A percentile compares a stretch with the other conserved stretches of the same genome.
phyloP scores from a whole-genome alignment of 139 green algal genomes.

The Tetradesmus obliquus region DNA sequence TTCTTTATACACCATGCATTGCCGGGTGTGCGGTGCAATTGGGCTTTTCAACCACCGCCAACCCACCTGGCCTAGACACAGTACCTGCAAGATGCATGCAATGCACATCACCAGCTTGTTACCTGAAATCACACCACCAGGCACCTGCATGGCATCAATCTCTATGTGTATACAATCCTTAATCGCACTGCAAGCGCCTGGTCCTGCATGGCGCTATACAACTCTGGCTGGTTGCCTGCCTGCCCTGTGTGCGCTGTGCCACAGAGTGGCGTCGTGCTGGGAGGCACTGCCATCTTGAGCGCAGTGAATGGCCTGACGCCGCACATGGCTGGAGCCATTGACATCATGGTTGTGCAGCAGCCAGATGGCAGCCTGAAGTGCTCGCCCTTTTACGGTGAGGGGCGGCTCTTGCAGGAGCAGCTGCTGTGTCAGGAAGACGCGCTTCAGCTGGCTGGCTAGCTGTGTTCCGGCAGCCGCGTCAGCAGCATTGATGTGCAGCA shows the following conservation, averaged over 20 bases:
- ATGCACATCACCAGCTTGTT: background rate
- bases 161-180: too few relatives aligned
- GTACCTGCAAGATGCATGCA: background rate
- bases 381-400: slow-evolving; percentile 90
- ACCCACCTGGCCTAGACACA: background rate
- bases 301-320: slow-evolving; percentile 75
- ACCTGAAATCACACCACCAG: too few relatives aligned
- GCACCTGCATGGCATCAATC: too few relatives aligned
- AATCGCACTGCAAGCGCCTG: too few relatives aligned
- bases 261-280: slow-evolving; percentile 71
- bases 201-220: background rate
- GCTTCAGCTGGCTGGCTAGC: background rate
- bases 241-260: background rate
- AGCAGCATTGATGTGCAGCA: background rate
- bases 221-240: background rate
- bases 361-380: slow-evolving; percentile 84
- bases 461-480: background rate
- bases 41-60: background rate
- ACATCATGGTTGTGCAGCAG: slow-evolving; percentile 92
- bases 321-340: slow-evolving; percentile 89
- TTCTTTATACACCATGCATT: background rate
- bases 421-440: background rate
- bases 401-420: background rate
- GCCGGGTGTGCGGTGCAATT: background rate
- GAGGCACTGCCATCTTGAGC: slow-evolving; percentile 64